Conservation (phyloP, 768 basidiomycete species). For the Holtermanniella nyarrowii region DNA sequence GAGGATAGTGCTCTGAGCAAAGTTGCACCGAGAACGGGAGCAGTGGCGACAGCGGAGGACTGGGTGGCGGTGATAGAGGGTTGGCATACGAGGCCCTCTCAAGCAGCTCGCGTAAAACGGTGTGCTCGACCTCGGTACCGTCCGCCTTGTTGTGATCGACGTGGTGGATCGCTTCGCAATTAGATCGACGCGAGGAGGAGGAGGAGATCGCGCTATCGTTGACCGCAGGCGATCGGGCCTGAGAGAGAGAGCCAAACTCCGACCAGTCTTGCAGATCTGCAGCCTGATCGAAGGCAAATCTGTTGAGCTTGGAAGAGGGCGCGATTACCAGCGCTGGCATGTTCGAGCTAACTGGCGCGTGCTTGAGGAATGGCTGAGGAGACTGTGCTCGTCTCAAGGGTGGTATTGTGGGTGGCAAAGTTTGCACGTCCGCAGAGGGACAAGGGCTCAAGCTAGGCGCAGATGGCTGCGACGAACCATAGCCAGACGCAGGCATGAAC, state of each 20-base stretch:
- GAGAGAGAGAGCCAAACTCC: background rate
- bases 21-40: no score
- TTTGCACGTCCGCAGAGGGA: no score
- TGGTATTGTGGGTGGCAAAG: background rate
- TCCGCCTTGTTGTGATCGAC: background rate
- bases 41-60: background rate
- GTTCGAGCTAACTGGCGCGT: no score
- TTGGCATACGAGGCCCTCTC: background rate
- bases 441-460: no score
- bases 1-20: background rate
- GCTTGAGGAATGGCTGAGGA: no score
- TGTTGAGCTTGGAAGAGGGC: no score
- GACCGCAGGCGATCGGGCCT: background rate
- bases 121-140: background rate
- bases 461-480: background rate
- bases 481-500: background rate
- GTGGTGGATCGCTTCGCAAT: background rate
- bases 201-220: background rate
- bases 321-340: no score
- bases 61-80: background rate
- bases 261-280: no score
- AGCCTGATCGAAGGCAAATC: no score
- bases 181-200: no score
- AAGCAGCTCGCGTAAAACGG: background rate
- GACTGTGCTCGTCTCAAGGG: background rate